Evolutionary conservation across 768 basidiomycete genomes (phyloP).

Genomic region (Roridomyces roridus): DNA sequence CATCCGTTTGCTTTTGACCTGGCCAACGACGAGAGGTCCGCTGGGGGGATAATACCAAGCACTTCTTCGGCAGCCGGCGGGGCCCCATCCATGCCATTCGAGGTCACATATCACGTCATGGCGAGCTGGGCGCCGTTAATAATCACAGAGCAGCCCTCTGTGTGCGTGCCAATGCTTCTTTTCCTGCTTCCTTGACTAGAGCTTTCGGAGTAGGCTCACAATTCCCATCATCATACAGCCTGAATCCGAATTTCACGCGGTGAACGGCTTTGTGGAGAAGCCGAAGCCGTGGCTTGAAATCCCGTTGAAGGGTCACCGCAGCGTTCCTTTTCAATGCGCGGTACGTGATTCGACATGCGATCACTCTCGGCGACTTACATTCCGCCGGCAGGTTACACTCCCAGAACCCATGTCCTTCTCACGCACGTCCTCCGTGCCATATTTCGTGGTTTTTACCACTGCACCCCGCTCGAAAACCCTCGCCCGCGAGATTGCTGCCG

Average conservation of each 20-base stretch:
- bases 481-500: conserved; percentile 50
- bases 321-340: conserved; percentile 49
- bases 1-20: conserved; percentile 44
- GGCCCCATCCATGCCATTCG: conserved; percentile 6
- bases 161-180: conserved; percentile 37
- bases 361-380: neutral
- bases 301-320: conserved; percentile 44
- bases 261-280: conserved; percentile 37
- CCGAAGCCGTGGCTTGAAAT: conserved; percentile 53
- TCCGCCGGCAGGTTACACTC: conserved; percentile 45
- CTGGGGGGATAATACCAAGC: conserved; percentile 43
- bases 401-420: conserved; percentile 46
- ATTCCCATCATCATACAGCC: conserved; percentile 50
- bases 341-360: conserved; percentile 36
- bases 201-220: conserved; percentile 39
- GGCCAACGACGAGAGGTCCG: conserved; percentile 41
- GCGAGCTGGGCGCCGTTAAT: conserved; percentile 46
- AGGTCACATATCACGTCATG: conserved; percentile 44
- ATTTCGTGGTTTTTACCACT: conserved; percentile 54
- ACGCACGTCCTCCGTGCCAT: conserved; percentile 47
- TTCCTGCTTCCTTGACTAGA: neutral
- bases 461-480: conserved; percentile 42
- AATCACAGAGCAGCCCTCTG: conserved; percentile 33
- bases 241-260: conserved; percentile 46
- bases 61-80: conserved; percentile 17